phyloP scores from a whole-genome alignment of 176 grass and related monocot genomes.

The Raddia distichophylla region DNA sequence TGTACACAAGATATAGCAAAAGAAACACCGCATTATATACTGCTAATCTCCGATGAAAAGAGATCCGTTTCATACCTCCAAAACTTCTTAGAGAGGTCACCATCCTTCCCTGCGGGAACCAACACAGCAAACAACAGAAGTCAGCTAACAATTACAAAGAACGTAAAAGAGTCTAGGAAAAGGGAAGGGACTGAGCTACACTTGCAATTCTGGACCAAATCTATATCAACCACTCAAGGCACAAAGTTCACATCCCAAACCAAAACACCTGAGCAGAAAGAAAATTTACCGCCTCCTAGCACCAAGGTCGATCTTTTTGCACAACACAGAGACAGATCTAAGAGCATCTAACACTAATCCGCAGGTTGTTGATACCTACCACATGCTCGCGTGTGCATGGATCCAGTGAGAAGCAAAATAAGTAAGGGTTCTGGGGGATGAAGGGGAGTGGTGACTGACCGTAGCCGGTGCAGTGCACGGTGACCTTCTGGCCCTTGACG shows the following conservation, averaged over 20 bases:
- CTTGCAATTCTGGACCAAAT: not conserved
- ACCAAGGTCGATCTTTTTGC: not conserved
- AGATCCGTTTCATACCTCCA: constrained; percentile 69
- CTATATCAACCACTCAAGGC: not conserved
- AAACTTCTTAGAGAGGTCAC: constrained; percentile 85
- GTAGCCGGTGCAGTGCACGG: constrained; percentile 96
- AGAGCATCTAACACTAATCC: not conserved
- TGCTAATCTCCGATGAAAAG: not conserved
- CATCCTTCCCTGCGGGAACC: constrained; percentile 73
- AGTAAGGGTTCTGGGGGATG: not conserved
- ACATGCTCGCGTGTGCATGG: not conserved
- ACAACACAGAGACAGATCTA: constrained; percentile 20
- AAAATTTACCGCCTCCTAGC: not conserved
- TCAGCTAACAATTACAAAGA: not conserved
- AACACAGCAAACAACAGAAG: constrained; percentile 12
- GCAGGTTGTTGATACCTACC: too few species aligned
- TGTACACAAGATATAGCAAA: not conserved
- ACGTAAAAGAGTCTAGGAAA: not conserved
- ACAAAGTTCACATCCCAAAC: not conserved
- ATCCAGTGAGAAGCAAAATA: not conserved
- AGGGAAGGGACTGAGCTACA: not conserved
- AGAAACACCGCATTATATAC: not conserved
- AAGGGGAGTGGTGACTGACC: constrained; percentile 47
- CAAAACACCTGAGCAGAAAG: not conserved
- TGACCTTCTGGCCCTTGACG: constrained; percentile 85